Conservation (phyloP, 345 rosid genomes). For the Linum tenue region DNA sequence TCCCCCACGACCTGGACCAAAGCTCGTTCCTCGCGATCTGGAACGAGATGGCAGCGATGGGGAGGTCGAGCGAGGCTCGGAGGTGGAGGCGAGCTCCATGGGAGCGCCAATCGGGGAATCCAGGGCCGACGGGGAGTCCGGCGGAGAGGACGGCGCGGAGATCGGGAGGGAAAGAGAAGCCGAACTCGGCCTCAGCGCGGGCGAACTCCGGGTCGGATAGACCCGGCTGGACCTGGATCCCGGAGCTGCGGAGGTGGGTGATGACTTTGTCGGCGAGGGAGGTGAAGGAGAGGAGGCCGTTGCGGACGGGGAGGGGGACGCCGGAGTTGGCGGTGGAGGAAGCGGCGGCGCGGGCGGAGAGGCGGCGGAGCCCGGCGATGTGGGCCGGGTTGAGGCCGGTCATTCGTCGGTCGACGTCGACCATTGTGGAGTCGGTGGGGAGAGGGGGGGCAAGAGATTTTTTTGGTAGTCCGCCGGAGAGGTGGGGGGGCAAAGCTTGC, state of each 20-base stretch:
- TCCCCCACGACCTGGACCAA: constrained; percentile 93
- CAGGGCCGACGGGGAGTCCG: constrained; percentile 78
- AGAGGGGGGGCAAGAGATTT: background rate
- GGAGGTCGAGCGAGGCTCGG: constrained; percentile 72
- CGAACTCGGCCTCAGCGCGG: constrained; percentile 80
- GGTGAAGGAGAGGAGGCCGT: constrained; percentile 61
- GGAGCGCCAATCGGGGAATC: constrained; percentile 95
- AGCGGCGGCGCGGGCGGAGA: constrained; percentile 86
- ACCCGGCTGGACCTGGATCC: constrained; percentile 74
- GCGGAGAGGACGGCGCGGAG: constrained; percentile 78
- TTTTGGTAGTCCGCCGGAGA: constrained; percentile 5
- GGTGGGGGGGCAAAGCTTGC: background rate
- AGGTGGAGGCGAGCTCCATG: constrained; percentile 68
- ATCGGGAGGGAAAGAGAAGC: constrained; percentile 89
- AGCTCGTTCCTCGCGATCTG: constrained; percentile 80
- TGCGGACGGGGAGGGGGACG: constrained; percentile 35
- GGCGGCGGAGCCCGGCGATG: constrained; percentile 86
- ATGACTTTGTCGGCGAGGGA: constrained; percentile 69
- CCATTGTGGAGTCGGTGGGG: constrained; percentile 32
- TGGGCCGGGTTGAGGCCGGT: constrained; percentile 83
- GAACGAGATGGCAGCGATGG: constrained; percentile 78
- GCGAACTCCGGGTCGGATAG: constrained; percentile 78
- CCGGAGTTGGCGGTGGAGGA: constrained; percentile 30
- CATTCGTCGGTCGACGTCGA: constrained; percentile 96
- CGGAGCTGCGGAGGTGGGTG: constrained; percentile 54